A percentile compares a stretch with the other conserved stretches of the same genome.
phyloP scores from a whole-genome alignment of 768 basidiomycete genomes.

The Kondoa subrosea region DNA sequence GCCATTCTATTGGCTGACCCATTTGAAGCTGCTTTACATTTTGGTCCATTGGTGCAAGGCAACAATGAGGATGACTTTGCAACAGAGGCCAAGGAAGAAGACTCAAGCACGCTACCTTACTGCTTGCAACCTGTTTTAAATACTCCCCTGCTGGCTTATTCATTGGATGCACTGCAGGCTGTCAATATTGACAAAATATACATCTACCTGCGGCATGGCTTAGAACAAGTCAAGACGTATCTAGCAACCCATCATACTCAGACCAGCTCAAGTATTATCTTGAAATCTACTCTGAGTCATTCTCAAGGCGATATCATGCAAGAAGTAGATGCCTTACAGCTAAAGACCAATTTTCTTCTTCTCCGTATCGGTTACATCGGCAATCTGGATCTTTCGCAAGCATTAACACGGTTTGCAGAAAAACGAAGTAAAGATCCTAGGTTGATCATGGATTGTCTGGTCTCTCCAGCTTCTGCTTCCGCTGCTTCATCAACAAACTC shows the following conservation, averaged over 20 bases:
- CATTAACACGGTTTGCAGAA: constrained; percentile 53
- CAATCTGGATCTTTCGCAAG: constrained; percentile 76
- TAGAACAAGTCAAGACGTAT: constrained; percentile 45
- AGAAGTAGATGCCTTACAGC: constrained; percentile 77
- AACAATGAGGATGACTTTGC: constrained; percentile 19
- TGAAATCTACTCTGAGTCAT: constrained; percentile 70
- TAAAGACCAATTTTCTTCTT: constrained; percentile 80
- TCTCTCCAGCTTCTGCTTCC: constrained; percentile 7
- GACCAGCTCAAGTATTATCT: constrained; percentile 18
- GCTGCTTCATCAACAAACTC: constrained; percentile 6
- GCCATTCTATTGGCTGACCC: constrained; percentile 82
- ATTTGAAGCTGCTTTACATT: constrained; percentile 24
- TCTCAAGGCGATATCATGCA: constrained; percentile 84
- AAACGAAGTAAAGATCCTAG: constrained; percentile 69
- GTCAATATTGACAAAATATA: constrained; percentile 93
- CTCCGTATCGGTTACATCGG: constrained; percentile 84
- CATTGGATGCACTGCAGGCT: constrained; percentile 82
- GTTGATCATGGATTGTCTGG: constrained; percentile 60
- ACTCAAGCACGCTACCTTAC: constrained; percentile 37
- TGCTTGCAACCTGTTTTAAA: constrained; percentile 89
- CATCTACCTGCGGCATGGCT: constrained; percentile 80
- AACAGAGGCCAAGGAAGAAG: neutral
- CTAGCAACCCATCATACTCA: constrained; percentile 66
- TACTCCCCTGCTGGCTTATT: constrained; percentile 84
- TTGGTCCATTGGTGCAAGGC: constrained; percentile 24